phyloP scores from a whole-genome alignment of 352 stramenopile genomes.

The Globisporangium megalacanthum region DNA sequence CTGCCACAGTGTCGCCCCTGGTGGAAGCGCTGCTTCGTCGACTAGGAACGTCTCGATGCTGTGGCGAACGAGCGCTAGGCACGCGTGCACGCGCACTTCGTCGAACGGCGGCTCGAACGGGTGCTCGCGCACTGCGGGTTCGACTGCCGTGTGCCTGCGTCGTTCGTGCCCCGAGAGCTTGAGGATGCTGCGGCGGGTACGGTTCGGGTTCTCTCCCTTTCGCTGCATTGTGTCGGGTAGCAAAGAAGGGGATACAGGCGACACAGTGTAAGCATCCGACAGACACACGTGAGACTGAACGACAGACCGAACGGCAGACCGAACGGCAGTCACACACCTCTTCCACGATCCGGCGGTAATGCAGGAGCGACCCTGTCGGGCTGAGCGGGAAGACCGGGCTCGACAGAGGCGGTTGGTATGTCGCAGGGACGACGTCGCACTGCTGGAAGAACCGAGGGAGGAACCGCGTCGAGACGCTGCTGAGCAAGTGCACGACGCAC shows the following conservation, averaged over 20 bases:
- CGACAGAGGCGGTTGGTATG: neutral
- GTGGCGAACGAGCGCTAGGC: slow-evolving; percentile 39
- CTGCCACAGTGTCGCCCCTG: slow-evolving; percentile 17
- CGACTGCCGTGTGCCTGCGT: neutral
- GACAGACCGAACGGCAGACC: neutral
- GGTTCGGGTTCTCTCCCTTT: slow-evolving; percentile 1
- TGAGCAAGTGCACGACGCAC: slow-evolving; percentile 58
- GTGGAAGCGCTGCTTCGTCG: slow-evolving; percentile 11
- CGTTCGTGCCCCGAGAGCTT: slow-evolving; percentile 2
- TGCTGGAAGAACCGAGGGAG: slow-evolving; percentile 41
- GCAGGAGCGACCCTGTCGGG: slow-evolving; percentile 35
- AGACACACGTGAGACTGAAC: neutral
- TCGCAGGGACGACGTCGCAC: slow-evolving; percentile 1
- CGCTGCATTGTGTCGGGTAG: neutral
- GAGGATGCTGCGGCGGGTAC: slow-evolving; percentile 8
- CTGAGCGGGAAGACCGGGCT: slow-evolving; percentile 17
- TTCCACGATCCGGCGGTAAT: slow-evolving; percentile 40
- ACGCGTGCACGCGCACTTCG: slow-evolving; percentile 54
- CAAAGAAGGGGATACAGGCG: neutral
- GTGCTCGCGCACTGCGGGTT: neutral
- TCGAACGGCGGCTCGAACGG: slow-evolving; percentile 33
- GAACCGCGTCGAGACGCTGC: slow-evolving; percentile 40
- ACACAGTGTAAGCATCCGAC: neutral
- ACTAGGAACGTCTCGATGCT: slow-evolving; percentile 60
- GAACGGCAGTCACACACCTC: slow-evolving; percentile 19